These are phyloP conservation scores for Lachnellula arida DNA, from an alignment of 2,329 filamentous ascomycete genomes.

Conservation along the genomic window DNA sequence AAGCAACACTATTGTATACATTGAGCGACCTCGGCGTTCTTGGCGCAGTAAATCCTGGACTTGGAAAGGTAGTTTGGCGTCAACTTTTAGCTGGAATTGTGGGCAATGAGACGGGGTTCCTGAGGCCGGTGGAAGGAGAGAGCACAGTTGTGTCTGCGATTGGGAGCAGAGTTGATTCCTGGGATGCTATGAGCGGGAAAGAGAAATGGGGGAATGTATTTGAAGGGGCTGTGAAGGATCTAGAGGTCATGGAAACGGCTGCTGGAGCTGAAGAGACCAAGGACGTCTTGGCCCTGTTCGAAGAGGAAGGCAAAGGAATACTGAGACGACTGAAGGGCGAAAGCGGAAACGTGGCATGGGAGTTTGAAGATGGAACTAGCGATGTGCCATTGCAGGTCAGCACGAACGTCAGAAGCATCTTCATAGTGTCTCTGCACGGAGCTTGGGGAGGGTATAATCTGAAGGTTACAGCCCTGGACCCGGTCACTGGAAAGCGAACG, in stretches of 20 bases:
- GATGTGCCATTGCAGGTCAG: slow-evolving; percentile 71
- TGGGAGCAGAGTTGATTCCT: slow-evolving; percentile 67
- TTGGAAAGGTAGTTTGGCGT: slow-evolving; percentile 80
- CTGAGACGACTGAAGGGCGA: slow-evolving; percentile 69
- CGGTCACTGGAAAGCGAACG: slow-evolving; percentile 63
- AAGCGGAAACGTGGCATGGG: slow-evolving; percentile 74
- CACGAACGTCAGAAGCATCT: slow-evolving; percentile 65
- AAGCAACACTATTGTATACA: slow-evolving; percentile 86
- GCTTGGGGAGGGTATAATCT: slow-evolving; percentile 67
- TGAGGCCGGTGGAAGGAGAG: slow-evolving; percentile 75
- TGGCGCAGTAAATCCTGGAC: slow-evolving; percentile 84
- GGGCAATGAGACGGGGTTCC: slow-evolving; percentile 33
- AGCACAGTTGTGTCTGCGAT: slow-evolving; percentile 71
- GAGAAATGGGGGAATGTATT: slow-evolving; percentile 69
- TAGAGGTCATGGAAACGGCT: slow-evolving; percentile 72
- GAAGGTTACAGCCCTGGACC: slow-evolving; percentile 70
- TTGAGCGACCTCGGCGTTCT: slow-evolving; percentile 79
- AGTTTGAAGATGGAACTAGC: slow-evolving; percentile 62
- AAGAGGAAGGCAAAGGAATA: slow-evolving; percentile 49
- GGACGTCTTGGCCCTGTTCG: slow-evolving; percentile 67
- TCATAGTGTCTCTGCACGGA: slow-evolving; percentile 72
- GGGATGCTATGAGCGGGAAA: slow-evolving; percentile 79
- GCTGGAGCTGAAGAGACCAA: slow-evolving; percentile 47
- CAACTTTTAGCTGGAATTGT: slow-evolving; percentile 58
- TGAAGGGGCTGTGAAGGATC: slow-evolving; percentile 54